Base-by-base conservation (phyloP, 2,329 filamentous ascomycete genomes). In the Scedosporium aurantiacum region DNA sequence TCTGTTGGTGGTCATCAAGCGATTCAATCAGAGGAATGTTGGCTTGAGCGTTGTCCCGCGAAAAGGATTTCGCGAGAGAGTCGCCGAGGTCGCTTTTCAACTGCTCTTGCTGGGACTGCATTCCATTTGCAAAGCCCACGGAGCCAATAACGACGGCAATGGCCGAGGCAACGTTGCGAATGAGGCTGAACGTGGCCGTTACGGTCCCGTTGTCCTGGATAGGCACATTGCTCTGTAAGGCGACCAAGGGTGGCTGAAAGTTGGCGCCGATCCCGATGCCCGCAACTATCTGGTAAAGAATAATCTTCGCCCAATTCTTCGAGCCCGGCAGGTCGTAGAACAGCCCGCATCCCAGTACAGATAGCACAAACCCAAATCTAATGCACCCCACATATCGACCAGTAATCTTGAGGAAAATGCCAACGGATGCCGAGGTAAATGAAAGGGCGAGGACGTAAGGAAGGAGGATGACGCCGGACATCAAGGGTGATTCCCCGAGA, bases 171-270 rank as follows among this genome's bases (percentile, higher is more conserved):
- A 87, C 73, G 66, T 84, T 81, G 28, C 84, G 79, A 41, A 83
- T 70, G 67, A 87, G 87, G 12, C 77, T 75, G 67, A 85, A 85
- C 2, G 83, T 84, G 0, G 82, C 79, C 0, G 84, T 87, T 14
- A 83, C 85, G 1, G 82, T 79, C 2, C 83, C 84, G 60, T 87
- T 82, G 62, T 89, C 85, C 12, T 77, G 72, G 5, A 78, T 79
- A 16, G 78, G 75, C 45, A 89, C 82, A 12, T 79, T 81, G 3
- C 82, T 79, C 67, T 90, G 87, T 4, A 89, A 77, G 0, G 83
- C 82, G 43, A 88, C 79, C 21, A 88, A 74, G 0, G 84, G 84
- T 0, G 82, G 73, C 68, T 87, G 83, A 70, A 87, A 85, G 68
- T 84, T 83, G 45, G 83, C 80, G 0, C 84, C 85, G 7, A 84